Evolutionary conservation across 2,329 filamentous ascomycete genomes (phyloP).

Genomic region (Periconia sp.): DNA sequence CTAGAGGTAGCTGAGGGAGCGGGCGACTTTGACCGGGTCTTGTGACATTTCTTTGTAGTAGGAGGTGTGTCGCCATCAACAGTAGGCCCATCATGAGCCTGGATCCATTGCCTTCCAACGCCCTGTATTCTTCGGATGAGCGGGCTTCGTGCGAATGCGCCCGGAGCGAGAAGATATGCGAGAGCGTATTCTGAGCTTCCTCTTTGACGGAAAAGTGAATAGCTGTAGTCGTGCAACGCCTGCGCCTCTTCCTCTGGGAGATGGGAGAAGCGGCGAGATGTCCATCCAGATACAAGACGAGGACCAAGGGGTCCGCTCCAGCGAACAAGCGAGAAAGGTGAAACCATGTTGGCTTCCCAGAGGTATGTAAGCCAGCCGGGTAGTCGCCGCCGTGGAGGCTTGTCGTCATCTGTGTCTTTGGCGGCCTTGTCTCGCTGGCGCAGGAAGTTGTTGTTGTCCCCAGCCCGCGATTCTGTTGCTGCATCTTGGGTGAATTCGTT

Average conservation of each 20-base stretch:
- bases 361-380: slow-evolving; percentile 90
- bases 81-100: slow-evolving; percentile 28
- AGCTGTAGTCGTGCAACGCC: slow-evolving; percentile 90
- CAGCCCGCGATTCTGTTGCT: slow-evolving; percentile 71
- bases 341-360: slow-evolving; percentile 92
- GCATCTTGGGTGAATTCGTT: slow-evolving; percentile 84
- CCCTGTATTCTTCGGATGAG: slow-evolving; percentile 85
- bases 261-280: slow-evolving; percentile 87
- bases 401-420: slow-evolving; percentile 41
- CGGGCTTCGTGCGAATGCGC: slow-evolving; percentile 87
- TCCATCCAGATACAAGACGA: slow-evolving; percentile 93
- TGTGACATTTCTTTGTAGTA: slow-evolving; percentile 11
- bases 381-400: slow-evolving; percentile 64
- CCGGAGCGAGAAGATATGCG: slow-evolving; percentile 89
- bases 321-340: slow-evolving; percentile 89
- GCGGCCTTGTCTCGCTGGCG: slow-evolving; percentile 48
- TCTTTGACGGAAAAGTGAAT: slow-evolving; percentile 89
- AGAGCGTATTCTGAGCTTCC: slow-evolving; percentile 95
- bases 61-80: slow-evolving; percentile 34
- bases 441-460: slow-evolving; percentile 62
- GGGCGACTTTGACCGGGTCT: slow-evolving; percentile 12
- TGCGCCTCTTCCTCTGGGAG: slow-evolving; percentile 80
- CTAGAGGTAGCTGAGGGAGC: slow-evolving; percentile 20
- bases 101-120: slow-evolving; percentile 74
- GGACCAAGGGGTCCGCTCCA: slow-evolving; percentile 89